phyloP scores from a whole-genome alignment of 2,329 filamentous ascomycete genomes.

The Penicillium sp. region DNA sequence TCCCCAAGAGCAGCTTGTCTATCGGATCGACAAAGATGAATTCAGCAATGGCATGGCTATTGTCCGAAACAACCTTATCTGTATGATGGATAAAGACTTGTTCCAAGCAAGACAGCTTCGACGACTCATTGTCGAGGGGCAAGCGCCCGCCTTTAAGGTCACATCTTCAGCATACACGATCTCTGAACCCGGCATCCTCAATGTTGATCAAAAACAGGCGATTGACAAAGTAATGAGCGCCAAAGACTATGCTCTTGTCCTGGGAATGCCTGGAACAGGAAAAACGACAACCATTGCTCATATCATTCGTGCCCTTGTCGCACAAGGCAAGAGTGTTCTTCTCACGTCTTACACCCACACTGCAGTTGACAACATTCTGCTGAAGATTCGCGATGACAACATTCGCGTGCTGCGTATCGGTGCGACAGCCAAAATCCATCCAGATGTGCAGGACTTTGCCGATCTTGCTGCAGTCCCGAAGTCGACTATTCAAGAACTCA shows the following conservation, averaged over 20 bases:
- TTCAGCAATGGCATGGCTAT: slow-evolving; percentile 98
- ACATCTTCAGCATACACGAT: slow-evolving; percentile 63
- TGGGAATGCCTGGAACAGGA: slow-evolving; percentile 97
- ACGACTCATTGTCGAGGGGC: slow-evolving; percentile 74
- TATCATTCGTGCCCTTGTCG: slow-evolving; percentile 86
- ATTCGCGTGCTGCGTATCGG: slow-evolving; percentile 84
- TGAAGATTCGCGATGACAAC: slow-evolving; percentile 80
- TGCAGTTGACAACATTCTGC: slow-evolving; percentile 93
- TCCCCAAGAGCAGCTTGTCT: slow-evolving; percentile 57
- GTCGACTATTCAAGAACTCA: slow-evolving; percentile 77
- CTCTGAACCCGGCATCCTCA: slow-evolving; percentile 61
- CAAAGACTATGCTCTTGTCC: slow-evolving; percentile 90
- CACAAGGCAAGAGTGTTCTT: slow-evolving; percentile 87
- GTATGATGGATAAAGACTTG: slow-evolving; percentile 79
- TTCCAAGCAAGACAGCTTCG: slow-evolving; percentile 71
- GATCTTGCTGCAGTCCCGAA: slow-evolving; percentile 73
- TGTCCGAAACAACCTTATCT: slow-evolving; percentile 88
- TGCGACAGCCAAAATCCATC: slow-evolving; percentile 79
- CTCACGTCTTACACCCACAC: slow-evolving; percentile 96
- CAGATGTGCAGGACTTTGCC: slow-evolving; percentile 81
- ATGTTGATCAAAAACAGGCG: slow-evolving; percentile 80
- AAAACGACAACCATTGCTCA: slow-evolving; percentile 98
- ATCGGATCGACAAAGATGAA: slow-evolving; percentile 93
- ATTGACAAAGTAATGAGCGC: slow-evolving; percentile 96
- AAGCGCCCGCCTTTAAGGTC: slow-evolving; percentile 70